Evolutionary conservation across 768 basidiomycete genomes (phyloP), one percentile per base, ranked within the genome.

Genomic region (Collybia mongolica): DNA sequence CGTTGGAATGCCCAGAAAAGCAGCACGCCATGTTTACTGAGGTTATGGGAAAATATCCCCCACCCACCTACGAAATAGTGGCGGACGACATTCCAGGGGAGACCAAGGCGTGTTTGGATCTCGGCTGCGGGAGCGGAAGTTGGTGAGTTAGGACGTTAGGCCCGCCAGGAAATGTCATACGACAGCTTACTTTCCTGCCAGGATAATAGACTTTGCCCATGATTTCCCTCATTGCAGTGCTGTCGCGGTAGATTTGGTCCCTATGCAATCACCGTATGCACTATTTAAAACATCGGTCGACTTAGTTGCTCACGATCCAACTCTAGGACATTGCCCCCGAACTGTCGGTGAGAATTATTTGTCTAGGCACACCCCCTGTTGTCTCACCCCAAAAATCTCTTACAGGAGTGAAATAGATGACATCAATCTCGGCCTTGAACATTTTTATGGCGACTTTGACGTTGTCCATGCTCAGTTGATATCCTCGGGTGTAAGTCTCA

Each of bases 361-460:
- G 29, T 48, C 32, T 44, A 35, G 26, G 53, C 20, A 24, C 36
- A 46, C 29, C 51, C n/a, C 28, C 37, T 47, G 18, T 55, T 46
- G 7, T 38, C 24, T 40, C 44, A 29, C 14, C 39, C 44, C 52
- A 23, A 29, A 44, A 54, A 46, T 44, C 45, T 59, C 23, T 54
- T 3, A 14, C 11, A 90, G 88, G 72, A 88, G 84, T 59, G 89
- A 92, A 65, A 79, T 90, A 6, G 90, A 91, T 62, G 90, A 92
- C 62, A 83, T 91, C 62, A 92, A 92, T 67, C 79, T 90, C 15
- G 89, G 90, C 2, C 70, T 92, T 19, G 87, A 90, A 57, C 90
- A 92, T 67, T 90, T 83, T 63, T 88, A 86, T 59, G 83, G 83
- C 8, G 78, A 84, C 52, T 91, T 90, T 68, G 78, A 91, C 58